Conservation (phyloP, 2,329 filamentous ascomycete species). For the Hansfordia pulvinata region DNA sequence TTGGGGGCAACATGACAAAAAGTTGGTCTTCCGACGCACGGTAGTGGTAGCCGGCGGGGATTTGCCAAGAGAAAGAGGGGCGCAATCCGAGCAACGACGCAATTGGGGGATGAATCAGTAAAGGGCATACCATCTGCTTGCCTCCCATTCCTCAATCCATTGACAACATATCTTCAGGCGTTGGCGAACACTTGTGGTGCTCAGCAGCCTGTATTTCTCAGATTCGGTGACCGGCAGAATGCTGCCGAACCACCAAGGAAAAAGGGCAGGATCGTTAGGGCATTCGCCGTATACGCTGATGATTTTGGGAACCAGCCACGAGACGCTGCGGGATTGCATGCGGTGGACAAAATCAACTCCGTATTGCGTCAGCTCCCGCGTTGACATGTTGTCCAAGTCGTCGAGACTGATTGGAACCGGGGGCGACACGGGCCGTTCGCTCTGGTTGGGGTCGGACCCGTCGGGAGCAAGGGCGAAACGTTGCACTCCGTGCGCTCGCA, state of each 20-base stretch:
- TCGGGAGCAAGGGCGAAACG: constrained; percentile 11
- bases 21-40: too few relatives aligned
- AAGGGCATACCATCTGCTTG: constrained; percentile 61
- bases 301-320: constrained; percentile 63
- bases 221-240: constrained; percentile 64
- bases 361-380: constrained; percentile 53
- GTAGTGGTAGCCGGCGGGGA: too few relatives aligned
- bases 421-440: constrained; percentile 6
- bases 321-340: constrained; percentile 55
- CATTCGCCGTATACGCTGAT: constrained; percentile 64
- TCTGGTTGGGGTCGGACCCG: constrained; percentile 7
- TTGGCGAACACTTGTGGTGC: constrained; percentile 62
- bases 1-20: too few relatives aligned
- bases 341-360: constrained; percentile 53
- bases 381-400: constrained; percentile 47
- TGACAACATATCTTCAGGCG: constrained; percentile 68
- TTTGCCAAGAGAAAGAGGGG: too few relatives aligned
- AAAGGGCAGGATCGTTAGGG: constrained; percentile 60
- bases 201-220: constrained; percentile 67
- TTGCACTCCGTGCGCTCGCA: constrained; percentile 8
- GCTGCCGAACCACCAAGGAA: constrained; percentile 85
- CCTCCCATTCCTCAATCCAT: constrained; percentile 66
- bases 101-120: too few relatives aligned
- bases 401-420: constrained; percentile 6
- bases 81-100: too few relatives aligned